Percentiles rank a stretch among this genome's conserved stretches.
These are phyloP conservation scores for Zalaria obscura DNA, from an alignment of 2,329 filamentous ascomycete genomes.

Conservation along the genomic window DNA sequence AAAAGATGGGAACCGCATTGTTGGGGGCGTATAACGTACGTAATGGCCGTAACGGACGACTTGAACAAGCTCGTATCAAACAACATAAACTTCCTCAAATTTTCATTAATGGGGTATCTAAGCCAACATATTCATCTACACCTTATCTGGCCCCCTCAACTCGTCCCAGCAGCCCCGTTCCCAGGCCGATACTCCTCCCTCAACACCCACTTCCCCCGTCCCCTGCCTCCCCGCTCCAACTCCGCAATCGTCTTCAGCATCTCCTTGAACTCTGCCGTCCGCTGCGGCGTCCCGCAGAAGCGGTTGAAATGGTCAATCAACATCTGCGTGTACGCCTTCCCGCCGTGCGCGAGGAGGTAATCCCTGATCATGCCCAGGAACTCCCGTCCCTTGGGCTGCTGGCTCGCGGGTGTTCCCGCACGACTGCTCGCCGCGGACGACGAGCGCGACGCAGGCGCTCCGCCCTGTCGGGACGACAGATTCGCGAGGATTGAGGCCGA, in stretches of 20 bases:
- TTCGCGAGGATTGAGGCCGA: conserved; percentile 29
- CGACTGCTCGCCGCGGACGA: conserved; percentile 17
- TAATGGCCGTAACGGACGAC: too few relatives aligned
- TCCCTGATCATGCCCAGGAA: conserved; percentile 49
- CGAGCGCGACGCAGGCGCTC: conserved; percentile 3
- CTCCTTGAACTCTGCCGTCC: conserved; percentile 67
- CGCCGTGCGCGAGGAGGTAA: conserved; percentile 66
- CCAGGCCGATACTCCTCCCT: conserved; percentile 39
- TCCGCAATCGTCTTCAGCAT: conserved; percentile 65
- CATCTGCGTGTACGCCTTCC: conserved; percentile 67
- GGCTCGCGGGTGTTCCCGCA: conserved; percentile 10
- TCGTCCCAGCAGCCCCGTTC: too few relatives aligned
- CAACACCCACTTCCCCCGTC: conserved; percentile 42
- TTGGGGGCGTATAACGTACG: too few relatives aligned
- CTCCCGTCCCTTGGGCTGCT: conserved; percentile 23
- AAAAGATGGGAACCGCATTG: too few relatives aligned
- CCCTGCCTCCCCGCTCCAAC: conserved; percentile 42
- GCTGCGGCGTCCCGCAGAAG: conserved; percentile 53
- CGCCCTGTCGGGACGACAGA: conserved; percentile 25
- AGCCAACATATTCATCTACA: too few relatives aligned
- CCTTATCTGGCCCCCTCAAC: too few relatives aligned
- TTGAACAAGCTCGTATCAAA: too few relatives aligned
- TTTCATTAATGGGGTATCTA: too few relatives aligned
- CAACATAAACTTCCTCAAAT: too few relatives aligned
- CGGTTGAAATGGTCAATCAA: conserved; percentile 82